Evolutionary conservation across 2,329 filamentous ascomycete species (phyloP).

Genomic region (Rutstroemia sp.): DNA sequence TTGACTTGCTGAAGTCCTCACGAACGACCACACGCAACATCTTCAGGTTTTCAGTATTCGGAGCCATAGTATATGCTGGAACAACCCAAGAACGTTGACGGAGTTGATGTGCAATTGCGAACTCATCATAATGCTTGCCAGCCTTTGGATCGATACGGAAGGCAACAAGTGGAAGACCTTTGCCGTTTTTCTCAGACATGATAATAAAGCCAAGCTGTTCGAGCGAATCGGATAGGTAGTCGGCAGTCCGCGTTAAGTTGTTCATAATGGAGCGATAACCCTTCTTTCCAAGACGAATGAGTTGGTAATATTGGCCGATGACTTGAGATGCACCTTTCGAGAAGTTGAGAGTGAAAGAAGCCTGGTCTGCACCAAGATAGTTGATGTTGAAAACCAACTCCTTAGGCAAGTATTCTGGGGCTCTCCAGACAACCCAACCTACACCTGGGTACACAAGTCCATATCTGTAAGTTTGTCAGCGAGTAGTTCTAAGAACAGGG

Average conservation of each 20-base stretch:
- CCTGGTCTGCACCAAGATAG: conserved; percentile 92
- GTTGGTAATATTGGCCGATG: conserved; percentile 95
- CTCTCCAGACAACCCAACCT: conserved; percentile 88
- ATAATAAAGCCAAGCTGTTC: conserved; percentile 74
- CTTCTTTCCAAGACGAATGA: conserved; percentile 88
- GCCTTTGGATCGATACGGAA: conserved; percentile 63
- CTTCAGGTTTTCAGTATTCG: conserved; percentile 64
- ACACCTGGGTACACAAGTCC: conserved; percentile 81
- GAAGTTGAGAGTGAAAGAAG: conserved; percentile 96
- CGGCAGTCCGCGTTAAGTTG: conserved; percentile 82
- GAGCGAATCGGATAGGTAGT: conserved; percentile 74
- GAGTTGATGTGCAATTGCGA: conserved; percentile 75
- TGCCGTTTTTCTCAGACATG: conserved; percentile 72
- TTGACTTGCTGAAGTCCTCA: conserved; percentile 79
- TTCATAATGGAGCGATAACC: conserved; percentile 91
- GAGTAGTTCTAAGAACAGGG: not conserved
- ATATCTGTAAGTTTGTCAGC: conserved; percentile 34
- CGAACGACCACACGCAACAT: conserved; percentile 88
- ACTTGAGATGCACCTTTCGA: conserved; percentile 91
- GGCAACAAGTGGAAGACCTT: conserved; percentile 81
- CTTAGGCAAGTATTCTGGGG: conserved; percentile 69
- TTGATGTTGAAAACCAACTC: conserved; percentile 99
- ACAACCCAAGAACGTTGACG: conserved; percentile 88
- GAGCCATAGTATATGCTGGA: conserved; percentile 92
- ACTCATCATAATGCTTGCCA: conserved; percentile 61